Evolutionary conservation across 2,329 filamentous ascomycete species (phyloP).

Genomic region (Pestalotiopsis fici): DNA sequence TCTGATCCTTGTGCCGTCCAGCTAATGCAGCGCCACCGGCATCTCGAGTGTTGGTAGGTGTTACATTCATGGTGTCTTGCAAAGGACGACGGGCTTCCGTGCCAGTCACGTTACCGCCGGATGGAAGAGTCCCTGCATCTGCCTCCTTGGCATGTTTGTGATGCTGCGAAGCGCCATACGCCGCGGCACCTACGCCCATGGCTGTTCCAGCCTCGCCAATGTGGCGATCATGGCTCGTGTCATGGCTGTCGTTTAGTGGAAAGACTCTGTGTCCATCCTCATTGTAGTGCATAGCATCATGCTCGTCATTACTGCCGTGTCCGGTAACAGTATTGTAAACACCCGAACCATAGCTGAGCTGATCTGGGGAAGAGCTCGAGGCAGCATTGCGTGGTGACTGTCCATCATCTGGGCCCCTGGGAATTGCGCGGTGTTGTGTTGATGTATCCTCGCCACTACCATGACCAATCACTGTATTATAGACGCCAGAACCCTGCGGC

Average conservation of each 20-base stretch:
- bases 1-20: background rate
- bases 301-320: conserved; percentile 20
- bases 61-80: background rate
- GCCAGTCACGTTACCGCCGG: background rate
- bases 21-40: background rate
- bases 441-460: conserved; percentile 17
- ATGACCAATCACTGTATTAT: conserved; percentile 24
- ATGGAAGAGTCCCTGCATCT: background rate
- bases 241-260: background rate
- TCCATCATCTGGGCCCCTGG: background rate
- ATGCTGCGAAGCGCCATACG: background rate
- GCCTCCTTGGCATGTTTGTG: background rate
- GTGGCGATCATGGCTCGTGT: background rate
- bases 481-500: conserved; percentile 23
- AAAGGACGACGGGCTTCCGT: background rate
- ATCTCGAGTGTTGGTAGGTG: background rate
- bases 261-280: background rate
- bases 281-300: background rate
- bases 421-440: conserved; percentile 4
- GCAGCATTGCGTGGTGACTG: background rate
- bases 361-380: background rate
- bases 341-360: conserved; percentile 3
- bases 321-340: conserved; percentile 22
- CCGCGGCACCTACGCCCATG: background rate
- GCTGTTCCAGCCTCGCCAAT: background rate